Conservation (phyloP, 345 rosid genomes). For the Salix brachista region DNA sequence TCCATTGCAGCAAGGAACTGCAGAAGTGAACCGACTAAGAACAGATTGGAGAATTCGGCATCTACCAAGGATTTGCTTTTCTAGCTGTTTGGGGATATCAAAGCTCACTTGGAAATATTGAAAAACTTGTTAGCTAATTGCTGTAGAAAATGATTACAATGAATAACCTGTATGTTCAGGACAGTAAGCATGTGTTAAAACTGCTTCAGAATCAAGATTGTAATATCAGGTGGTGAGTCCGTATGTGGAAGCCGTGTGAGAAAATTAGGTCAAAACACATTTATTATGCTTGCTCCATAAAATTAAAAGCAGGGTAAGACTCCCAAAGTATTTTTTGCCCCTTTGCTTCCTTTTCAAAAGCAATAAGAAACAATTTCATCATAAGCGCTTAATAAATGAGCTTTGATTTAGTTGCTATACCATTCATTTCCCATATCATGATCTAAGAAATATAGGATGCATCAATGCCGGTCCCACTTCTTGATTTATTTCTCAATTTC, state of each 20-base stretch:
- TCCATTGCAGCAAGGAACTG: background rate
- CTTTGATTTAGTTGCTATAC: background rate
- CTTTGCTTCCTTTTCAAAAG: too few species aligned
- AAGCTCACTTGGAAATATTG: background rate
- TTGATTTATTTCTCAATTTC: constrained; percentile 2
- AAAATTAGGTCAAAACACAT: too few species aligned
- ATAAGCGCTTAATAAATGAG: too few species aligned
- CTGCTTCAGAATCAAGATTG: too few species aligned
- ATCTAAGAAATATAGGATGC: background rate
- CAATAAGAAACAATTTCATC: too few species aligned
- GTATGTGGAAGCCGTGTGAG: too few species aligned
- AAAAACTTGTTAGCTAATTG: background rate
- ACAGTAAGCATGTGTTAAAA: too few species aligned
- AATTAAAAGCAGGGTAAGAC: too few species aligned
- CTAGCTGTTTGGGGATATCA: background rate
- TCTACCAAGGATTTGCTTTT: background rate
- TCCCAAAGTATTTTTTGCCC: too few species aligned
- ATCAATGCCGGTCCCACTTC: background rate
- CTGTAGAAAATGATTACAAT: background rate
- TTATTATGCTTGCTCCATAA: too few species aligned
- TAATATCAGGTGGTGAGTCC: too few species aligned
- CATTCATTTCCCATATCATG: background rate
- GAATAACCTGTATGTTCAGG: too few species aligned
- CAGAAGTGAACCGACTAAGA: background rate
- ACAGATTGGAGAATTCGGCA: background rate